These are phyloP conservation scores for Schwanniomyces vanrijiae DNA, from an alignment of 805 yeast species.

Conservation along the genomic window DNA sequence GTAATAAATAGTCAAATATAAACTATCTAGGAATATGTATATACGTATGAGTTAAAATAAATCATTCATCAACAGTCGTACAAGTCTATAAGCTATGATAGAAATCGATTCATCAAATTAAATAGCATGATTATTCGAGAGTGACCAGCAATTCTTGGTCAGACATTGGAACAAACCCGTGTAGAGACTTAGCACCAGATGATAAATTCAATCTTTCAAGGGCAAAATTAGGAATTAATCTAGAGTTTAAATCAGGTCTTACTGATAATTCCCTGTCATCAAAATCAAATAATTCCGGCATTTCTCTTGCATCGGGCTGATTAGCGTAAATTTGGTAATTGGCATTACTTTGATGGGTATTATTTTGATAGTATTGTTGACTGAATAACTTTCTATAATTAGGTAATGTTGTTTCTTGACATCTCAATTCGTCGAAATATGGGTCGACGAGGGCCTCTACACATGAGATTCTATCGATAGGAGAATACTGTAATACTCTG, in stretches of 20 bases:
- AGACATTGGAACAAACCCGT: slow-evolving; percentile 40
- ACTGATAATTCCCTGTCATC: slow-evolving; percentile 51
- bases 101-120: not conserved
- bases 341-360: slow-evolving; percentile 37
- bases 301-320: slow-evolving; percentile 41
- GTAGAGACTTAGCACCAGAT: slow-evolving; percentile 24
- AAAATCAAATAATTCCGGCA: slow-evolving; percentile 55
- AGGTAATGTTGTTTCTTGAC: slow-evolving; percentile 36
- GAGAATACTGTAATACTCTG: slow-evolving; percentile 65
- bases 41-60: slow-evolving; percentile 1
- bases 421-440: slow-evolving; percentile 56
- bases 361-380: slow-evolving; percentile 33
- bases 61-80: slow-evolving; percentile 2
- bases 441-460: slow-evolving; percentile 49
- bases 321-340: slow-evolving; percentile 38
- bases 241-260: slow-evolving; percentile 36
- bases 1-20: not conserved
- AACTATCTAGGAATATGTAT: not conserved
- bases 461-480: slow-evolving; percentile 62
- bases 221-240: slow-evolving; percentile 45
- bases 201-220: slow-evolving; percentile 23
- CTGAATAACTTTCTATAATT: slow-evolving; percentile 43
- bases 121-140: slow-evolving; percentile 22
- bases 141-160: slow-evolving; percentile 36
- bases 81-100: slow-evolving; percentile 1